Base-by-base conservation (phyloP, 768 basidiomycete genomes). In the Rhodosporidiobolus sp. region DNA sequence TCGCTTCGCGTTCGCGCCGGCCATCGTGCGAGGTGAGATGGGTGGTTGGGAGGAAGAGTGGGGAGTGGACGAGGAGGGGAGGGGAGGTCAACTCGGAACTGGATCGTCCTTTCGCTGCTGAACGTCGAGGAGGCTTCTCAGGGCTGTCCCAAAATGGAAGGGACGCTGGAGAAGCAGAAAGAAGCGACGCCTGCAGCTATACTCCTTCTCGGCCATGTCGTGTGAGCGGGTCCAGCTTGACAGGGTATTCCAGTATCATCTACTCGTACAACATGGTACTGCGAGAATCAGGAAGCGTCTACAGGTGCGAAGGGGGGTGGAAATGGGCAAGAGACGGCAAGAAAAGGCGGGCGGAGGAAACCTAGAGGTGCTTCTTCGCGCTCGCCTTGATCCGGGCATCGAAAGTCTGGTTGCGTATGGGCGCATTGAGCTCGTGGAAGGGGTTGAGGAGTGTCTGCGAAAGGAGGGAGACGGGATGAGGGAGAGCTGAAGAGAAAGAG, bases 401-500 rank as follows among this genome's bases (percentile, higher is more conserved):
- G 83, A 98, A 98, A 9, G 88, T 85, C 26, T 82, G 79, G 79
- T 90, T 94, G 67, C 88, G 86, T 77, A 98, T 92, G 57, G 85
- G 82, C 52, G 87, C 89, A 79, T 97, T 93, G 45, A 90, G 89
- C 7, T 90, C 91, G 77, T 97, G 91, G 83, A 99, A 99, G n/a
- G 96, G 95, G 78, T 96, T 99, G 81, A 96, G 66, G 83, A 87
- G 85, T 70, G 90, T 88, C 94, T 95, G 82, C 28, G 50, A 17
- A 32, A 4, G 28, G 24, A 34, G n/a, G 11, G 14, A 57, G 43
- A n/a, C 1, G 1, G 17, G 1, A 11, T 17, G 30, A 35, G 63
- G 14, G 14, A 8, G 49, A 32, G 32, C 30, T 38, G 19, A 48
- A 34, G 38, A n/a, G 20, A 52, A 28, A 60, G 49, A 52, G 35